Conservation (phyloP, 371 early-diverging fungal species). For the Syncephalastrum racemosum region DNA sequence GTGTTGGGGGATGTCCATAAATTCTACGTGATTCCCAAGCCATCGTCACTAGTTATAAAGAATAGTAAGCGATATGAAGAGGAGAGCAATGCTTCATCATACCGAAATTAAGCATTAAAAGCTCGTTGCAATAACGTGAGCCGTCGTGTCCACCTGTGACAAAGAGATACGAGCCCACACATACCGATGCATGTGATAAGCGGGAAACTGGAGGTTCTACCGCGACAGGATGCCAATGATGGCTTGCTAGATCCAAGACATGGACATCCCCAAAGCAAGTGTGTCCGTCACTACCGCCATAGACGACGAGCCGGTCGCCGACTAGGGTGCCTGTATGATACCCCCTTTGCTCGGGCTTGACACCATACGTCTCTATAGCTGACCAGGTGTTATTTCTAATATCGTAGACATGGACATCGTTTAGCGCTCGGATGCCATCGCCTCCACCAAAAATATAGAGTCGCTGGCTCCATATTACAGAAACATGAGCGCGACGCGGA, state of each 20-base stretch:
- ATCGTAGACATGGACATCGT: conserved; percentile 63
- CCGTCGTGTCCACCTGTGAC: conserved; percentile 89
- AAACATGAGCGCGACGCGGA: conserved; percentile 76
- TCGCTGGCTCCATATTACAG: conserved; percentile 67
- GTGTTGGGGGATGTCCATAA: conserved; percentile 68
- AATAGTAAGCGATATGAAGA: neutral
- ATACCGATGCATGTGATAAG: conserved; percentile 78
- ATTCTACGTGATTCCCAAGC: conserved; percentile 77
- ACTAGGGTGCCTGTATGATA: conserved; percentile 86
- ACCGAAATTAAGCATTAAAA: conserved; percentile 80
- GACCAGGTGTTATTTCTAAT: conserved; percentile 49
- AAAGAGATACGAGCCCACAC: conserved; percentile 85
- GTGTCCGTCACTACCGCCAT: conserved; percentile 88
- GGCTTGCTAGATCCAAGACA: conserved; percentile 65
- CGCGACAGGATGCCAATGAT: conserved; percentile 55
- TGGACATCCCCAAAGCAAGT: conserved; percentile 83
- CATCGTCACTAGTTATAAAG: conserved; percentile 61
- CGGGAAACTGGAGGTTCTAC: conserved; percentile 65
- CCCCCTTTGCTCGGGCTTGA: conserved; percentile 71
- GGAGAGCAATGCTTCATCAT: conserved; percentile 11
- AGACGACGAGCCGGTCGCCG: conserved; percentile 78
- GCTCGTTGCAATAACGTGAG: conserved; percentile 69
- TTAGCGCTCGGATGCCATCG: conserved; percentile 73
- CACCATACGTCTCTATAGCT: conserved; percentile 57
- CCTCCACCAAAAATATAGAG: conserved; percentile 90